phyloP scores from a whole-genome alignment of 2,329 filamentous ascomycete genomes.

The Aphanocladium album region DNA sequence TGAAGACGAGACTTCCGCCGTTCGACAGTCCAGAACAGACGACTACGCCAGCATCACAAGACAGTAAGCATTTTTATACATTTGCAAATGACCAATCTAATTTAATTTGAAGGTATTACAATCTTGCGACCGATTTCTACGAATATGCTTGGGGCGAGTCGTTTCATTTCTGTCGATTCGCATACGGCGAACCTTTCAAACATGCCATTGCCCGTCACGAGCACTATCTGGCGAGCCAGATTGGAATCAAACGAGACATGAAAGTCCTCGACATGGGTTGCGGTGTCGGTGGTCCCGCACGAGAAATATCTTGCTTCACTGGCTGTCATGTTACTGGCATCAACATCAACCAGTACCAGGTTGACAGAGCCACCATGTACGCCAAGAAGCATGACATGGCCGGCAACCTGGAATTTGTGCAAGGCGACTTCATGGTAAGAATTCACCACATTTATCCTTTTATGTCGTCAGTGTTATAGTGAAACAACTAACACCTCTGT shows the following conservation, averaged over 20 bases:
- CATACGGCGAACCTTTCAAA: conserved; percentile 74
- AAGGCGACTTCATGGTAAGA: conserved; percentile 84
- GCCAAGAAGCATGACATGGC: conserved; percentile 72
- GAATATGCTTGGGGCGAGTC: conserved; percentile 91
- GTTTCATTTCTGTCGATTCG: conserved; percentile 95
- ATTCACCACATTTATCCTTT: too few relatives aligned
- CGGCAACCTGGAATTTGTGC: conserved; percentile 73
- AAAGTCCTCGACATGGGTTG: conserved; percentile 92
- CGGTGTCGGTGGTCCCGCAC: conserved; percentile 88
- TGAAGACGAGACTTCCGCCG: conserved; percentile 70
- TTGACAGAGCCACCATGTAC: conserved; percentile 77
- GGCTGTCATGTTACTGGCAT: conserved; percentile 79
- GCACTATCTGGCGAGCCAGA: conserved; percentile 86
- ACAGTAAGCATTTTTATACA: conserved; percentile 55
- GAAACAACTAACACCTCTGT: conserved; percentile 13
- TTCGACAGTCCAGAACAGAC: conserved; percentile 59
- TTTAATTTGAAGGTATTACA: conserved; percentile 96
- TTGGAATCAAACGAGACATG: conserved; percentile 74
- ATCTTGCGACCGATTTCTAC: conserved; percentile 85
- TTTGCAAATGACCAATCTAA: not conserved
- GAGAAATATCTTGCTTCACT: conserved; percentile 90
- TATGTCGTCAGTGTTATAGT: not conserved
- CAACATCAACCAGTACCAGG: conserved; percentile 99
- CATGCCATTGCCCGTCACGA: conserved; percentile 90
- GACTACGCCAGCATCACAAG: conserved; percentile 86